phyloP scores from a whole-genome alignment of 768 basidiomycete species.

The Boletus rubescentipes region DNA sequence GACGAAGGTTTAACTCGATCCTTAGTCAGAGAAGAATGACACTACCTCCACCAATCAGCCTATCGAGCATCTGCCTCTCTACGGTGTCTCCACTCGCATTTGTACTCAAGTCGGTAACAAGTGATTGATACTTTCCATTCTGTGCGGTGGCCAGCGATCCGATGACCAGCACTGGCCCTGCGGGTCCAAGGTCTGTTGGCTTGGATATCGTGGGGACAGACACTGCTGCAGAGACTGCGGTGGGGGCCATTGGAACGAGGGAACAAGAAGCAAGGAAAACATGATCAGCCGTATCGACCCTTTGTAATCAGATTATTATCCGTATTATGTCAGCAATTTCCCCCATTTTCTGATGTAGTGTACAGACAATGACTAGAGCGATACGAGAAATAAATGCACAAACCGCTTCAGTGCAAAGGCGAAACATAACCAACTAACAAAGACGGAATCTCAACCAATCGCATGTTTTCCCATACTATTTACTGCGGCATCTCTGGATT shows the following conservation, averaged over 20 bases:
- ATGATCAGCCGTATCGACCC: background rate
- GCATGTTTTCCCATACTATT: background rate
- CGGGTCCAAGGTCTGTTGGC: constrained; percentile 22
- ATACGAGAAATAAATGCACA: constrained; percentile 2
- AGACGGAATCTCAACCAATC: background rate
- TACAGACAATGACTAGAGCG: constrained; percentile 5
- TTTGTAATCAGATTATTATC: constrained; percentile 24
- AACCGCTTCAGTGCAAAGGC: background rate
- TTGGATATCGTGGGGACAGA: constrained; percentile 16
- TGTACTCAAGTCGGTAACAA: constrained; percentile 59
- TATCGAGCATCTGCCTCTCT: constrained; percentile 80
- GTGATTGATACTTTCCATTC: constrained; percentile 74
- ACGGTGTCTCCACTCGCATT: constrained; percentile 42
- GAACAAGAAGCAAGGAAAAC: background rate
- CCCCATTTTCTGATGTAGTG: background rate
- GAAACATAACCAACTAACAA: constrained; percentile 2
- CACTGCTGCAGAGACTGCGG: constrained; percentile 43
- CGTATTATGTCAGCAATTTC: constrained; percentile 21
- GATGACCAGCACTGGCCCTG: constrained; percentile 65
- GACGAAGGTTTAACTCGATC: constrained; percentile 2
- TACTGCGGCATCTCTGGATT: constrained; percentile 34
- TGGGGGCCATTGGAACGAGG: constrained; percentile 53
- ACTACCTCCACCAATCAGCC: constrained; percentile 76
- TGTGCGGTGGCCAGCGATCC: constrained; percentile 77
- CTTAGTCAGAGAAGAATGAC: background rate